phyloP scores from a whole-genome alignment of 208 protist species.

The Crithidia mellificae region DNA sequence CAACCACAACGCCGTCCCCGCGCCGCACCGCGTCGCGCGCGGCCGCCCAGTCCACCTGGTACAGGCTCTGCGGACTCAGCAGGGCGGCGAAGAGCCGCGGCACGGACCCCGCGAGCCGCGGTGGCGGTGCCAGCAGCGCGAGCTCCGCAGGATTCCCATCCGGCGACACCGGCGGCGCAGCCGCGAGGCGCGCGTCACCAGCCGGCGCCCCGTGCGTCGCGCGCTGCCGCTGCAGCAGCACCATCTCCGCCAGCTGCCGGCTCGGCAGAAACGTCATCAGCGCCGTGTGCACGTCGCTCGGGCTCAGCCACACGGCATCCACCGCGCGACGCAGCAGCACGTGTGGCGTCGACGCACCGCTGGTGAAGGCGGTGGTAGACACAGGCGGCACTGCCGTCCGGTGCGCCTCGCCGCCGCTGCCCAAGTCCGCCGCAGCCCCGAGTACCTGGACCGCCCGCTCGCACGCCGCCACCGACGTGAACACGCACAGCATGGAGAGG shows the following conservation, averaged over 20 bases:
- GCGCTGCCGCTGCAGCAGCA: slow-evolving; percentile 1
- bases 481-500: slow-evolving; percentile 24
- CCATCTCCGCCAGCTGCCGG: slow-evolving; percentile 17
- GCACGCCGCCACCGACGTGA: slow-evolving; percentile 8
- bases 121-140: not conserved
- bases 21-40: slow-evolving; percentile 34
- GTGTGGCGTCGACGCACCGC: not conserved
- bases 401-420: not conserved
- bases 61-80: slow-evolving; percentile 36
- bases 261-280: slow-evolving; percentile 29
- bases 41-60: slow-evolving; percentile 47
- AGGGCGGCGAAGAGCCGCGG: slow-evolving; percentile 42
- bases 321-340: slow-evolving; percentile 17
- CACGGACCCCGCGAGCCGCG: slow-evolving; percentile 12
- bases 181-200: not conserved
- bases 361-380: not conserved
- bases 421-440: not conserved
- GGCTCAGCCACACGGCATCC: slow-evolving; percentile 6
- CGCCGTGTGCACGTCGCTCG: slow-evolving; percentile 16
- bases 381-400: not conserved
- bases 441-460: slow-evolving; percentile 17
- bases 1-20: slow-evolving; percentile 43
- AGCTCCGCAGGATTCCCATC: not conserved
- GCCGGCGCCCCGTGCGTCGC: not conserved
- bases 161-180: not conserved